Evolutionary conservation across 106 monocot genomes (phyloP).

Genomic region (Phalaenopsis equestris): DNA sequence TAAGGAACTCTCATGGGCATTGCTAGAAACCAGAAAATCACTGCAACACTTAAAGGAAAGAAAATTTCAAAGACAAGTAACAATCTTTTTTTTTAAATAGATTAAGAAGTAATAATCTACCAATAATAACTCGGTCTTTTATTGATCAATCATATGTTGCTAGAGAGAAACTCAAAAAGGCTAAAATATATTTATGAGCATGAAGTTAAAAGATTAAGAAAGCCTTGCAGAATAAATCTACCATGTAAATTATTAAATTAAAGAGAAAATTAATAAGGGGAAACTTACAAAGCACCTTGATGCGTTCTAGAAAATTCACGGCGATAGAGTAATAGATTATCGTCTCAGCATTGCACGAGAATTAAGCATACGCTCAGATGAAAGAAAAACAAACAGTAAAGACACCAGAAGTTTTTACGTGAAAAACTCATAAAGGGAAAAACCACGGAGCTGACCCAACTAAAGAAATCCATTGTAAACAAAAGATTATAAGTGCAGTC

Average conservation of each 20-base stretch:
- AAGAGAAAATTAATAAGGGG: no score
- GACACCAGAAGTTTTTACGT: no score
- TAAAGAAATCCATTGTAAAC: no score
- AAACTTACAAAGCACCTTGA: no score
- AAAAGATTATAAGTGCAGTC: no score
- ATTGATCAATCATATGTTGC: neutral
- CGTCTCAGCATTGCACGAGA: no score
- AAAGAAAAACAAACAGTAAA: no score
- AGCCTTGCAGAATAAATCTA: neutral
- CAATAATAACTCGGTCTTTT: neutral
- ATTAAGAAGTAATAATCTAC: neutral
- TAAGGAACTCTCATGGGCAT: conserved; percentile 76
- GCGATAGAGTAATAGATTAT: no score
- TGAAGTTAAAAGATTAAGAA: neutral
- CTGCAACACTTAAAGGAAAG: conserved; percentile 24
- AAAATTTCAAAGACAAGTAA: neutral
- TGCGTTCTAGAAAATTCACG: no score
- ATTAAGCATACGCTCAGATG: no score
- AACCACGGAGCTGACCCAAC: no score
- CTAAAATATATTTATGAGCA: neutral
- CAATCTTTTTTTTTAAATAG: neutral
- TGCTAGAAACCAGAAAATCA: conserved; percentile 60
- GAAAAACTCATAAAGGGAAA: no score
- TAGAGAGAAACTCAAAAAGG: neutral
- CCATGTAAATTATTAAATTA: neutral